Conservation (phyloP, 768 basidiomycete genomes). For the Lentinus tigrinus region DNA sequence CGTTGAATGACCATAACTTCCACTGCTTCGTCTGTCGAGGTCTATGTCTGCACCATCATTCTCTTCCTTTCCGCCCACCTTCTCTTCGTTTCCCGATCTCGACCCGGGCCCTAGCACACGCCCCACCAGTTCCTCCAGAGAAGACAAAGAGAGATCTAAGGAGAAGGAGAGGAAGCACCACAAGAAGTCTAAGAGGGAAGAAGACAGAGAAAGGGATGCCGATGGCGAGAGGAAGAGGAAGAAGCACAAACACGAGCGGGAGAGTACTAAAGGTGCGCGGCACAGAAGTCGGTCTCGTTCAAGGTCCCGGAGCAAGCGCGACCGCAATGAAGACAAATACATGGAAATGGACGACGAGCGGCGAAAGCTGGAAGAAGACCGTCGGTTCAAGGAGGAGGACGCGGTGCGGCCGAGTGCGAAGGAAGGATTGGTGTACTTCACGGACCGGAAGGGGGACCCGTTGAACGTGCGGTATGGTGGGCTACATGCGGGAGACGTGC, state of each 20-base stretch:
- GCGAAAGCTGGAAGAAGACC: constrained; percentile 36
- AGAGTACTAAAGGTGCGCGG: constrained; percentile 15
- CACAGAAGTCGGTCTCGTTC: constrained; percentile 6
- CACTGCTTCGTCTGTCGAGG: neutral
- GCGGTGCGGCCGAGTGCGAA: constrained; percentile 22
- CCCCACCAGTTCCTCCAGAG: constrained; percentile 11
- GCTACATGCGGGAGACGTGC: constrained; percentile 58
- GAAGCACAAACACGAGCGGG: constrained; percentile 30
- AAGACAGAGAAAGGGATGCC: neutral
- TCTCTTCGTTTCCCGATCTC: constrained; percentile 69
- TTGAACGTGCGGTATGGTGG: constrained; percentile 70
- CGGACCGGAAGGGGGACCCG: constrained; percentile 65
- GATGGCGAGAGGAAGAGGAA: constrained; percentile 18
- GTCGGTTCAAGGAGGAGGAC: constrained; percentile 20
- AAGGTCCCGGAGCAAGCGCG: neutral
- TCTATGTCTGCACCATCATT: constrained; percentile 56
- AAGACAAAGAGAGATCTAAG: constrained; percentile 11
- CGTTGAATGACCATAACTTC: too few relatives aligned
- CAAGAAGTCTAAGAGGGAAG: neutral
- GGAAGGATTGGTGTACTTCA: constrained; percentile 46
- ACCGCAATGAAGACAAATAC: neutral
- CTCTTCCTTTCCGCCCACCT: constrained; percentile 63
- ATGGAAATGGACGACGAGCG: constrained; percentile 28
- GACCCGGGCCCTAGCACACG: constrained; percentile 41
- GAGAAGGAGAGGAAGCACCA: constrained; percentile 14